Evolutionary conservation across 2,329 filamentous ascomycete species (phyloP).

Genomic region (Alternaria gaisen): DNA sequence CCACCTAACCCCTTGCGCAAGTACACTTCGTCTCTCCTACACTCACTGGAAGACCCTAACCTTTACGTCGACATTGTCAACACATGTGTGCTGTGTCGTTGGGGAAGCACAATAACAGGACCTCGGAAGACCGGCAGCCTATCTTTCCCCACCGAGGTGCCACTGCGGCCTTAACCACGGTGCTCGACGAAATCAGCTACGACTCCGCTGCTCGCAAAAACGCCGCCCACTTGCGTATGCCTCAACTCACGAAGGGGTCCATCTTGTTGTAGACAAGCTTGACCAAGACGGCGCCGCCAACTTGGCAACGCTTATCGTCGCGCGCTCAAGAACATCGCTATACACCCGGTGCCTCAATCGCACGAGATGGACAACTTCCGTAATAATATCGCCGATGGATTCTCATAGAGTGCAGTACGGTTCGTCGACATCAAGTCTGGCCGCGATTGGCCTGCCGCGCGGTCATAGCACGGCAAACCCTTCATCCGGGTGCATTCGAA

Average conservation of each 20-base stretch:
- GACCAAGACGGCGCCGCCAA: not conserved
- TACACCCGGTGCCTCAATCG: not conserved
- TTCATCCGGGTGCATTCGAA: not conserved
- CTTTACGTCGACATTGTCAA: not conserved
- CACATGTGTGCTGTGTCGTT: not conserved
- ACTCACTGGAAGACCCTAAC: not conserved
- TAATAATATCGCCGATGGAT: not conserved
- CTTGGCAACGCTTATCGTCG: conserved; percentile 6
- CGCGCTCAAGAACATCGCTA: not conserved
- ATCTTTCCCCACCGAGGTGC: not conserved
- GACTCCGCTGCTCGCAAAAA: not conserved
- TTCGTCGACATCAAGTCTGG: not conserved
- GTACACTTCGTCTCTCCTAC: not conserved
- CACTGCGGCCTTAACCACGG: not conserved
- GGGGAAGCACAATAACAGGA: not conserved
- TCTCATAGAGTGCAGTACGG: not conserved
- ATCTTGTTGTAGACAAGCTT: not conserved
- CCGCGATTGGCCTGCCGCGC: not conserved
- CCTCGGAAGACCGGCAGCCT: not conserved
- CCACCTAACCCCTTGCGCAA: not conserved
- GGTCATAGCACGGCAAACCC: not conserved
- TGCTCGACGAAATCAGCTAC: not conserved
- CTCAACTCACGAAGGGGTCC: not conserved
- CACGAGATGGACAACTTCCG: not conserved
- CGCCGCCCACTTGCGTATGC: not conserved